Percentiles rank a stretch among this genome's conserved stretches.
These are phyloP conservation scores for Aspergillus chevalieri DNA, from an alignment of 2,329 filamentous ascomycete species.

Conservation along the genomic window DNA sequence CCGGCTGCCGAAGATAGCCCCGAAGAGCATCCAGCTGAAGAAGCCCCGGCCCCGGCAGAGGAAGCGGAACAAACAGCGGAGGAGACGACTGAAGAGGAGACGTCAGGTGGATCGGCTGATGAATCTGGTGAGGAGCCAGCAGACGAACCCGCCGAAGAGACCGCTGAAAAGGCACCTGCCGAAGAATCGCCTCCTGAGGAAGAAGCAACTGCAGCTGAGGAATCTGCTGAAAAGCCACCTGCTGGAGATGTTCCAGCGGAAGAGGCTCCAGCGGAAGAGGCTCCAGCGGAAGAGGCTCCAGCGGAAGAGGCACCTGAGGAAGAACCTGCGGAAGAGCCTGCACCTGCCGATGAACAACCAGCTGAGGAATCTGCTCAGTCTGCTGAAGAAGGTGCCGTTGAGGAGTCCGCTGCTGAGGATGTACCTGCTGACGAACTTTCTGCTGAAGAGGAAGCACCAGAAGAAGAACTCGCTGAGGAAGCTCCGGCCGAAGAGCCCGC, in stretches of 20 bases:
- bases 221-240: background rate
- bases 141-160: background rate
- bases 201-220: constrained; percentile 5
- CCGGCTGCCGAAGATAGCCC: constrained; percentile 8
- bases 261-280: constrained; percentile 1
- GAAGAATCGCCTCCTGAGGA: constrained; percentile 6
- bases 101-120: background rate
- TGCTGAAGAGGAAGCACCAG: constrained; percentile 3
- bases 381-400: too few species aligned
- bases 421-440: constrained; percentile 2
- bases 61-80: background rate
- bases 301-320: background rate
- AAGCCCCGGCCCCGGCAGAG: constrained; percentile 5
- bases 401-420: constrained; percentile 1
- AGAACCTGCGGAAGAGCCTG: background rate
- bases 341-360: background rate
- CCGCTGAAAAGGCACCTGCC: background rate
- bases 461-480: constrained; percentile 4
- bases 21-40: constrained; percentile 10
- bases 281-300: background rate
- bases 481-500: constrained; percentile 7
- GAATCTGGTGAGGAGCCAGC: background rate
- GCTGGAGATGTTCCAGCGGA: constrained; percentile 9
- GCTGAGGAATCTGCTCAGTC: background rate
- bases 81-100: constrained; percentile 7